Conservation (phyloP, 2,329 filamentous ascomycete genomes). For the Penicillium verrucosum region DNA sequence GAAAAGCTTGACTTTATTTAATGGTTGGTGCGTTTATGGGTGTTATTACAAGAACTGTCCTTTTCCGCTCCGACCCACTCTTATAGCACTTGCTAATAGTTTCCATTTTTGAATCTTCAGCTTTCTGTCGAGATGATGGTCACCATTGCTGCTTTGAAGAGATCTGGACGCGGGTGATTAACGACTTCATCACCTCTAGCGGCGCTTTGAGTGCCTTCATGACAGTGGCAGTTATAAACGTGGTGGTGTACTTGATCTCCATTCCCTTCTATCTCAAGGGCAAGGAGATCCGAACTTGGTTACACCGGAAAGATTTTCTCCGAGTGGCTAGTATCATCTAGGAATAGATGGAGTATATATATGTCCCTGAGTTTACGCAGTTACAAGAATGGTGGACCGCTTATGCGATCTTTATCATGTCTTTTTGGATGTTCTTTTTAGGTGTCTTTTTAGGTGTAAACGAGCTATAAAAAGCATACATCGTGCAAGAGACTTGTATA, state of each 20-base stretch:
- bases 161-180: slow-evolving; percentile 28
- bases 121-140: slow-evolving; percentile 31
- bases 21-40: slow-evolving; percentile 18
- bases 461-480: no score
- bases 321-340: slow-evolving; percentile 2
- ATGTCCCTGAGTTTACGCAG: not conserved
- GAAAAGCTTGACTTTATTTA: slow-evolving; percentile 13
- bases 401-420: no score
- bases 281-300: slow-evolving; percentile 7
- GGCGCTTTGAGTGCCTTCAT: slow-evolving; percentile 14
- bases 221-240: slow-evolving; percentile 15
- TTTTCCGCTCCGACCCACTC: no score
- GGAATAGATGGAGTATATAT: not conserved
- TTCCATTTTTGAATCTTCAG: not conserved
- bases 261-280: slow-evolving; percentile 8
- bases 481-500: no score
- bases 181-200: slow-evolving; percentile 13
- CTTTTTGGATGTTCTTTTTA: no score
- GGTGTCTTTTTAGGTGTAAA: no score
- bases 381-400: not conserved
- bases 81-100: not conserved
- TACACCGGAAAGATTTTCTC: slow-evolving; percentile 5
- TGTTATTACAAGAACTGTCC: slow-evolving; percentile 9
- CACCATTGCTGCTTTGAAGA: slow-evolving; percentile 27
- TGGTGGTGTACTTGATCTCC: slow-evolving; percentile 11